Percentiles rank a stretch among this genome's conserved stretches.
phyloP scores from a whole-genome alignment of 108 stramenopile species.

The Phaeodactylum tricornutum region DNA sequence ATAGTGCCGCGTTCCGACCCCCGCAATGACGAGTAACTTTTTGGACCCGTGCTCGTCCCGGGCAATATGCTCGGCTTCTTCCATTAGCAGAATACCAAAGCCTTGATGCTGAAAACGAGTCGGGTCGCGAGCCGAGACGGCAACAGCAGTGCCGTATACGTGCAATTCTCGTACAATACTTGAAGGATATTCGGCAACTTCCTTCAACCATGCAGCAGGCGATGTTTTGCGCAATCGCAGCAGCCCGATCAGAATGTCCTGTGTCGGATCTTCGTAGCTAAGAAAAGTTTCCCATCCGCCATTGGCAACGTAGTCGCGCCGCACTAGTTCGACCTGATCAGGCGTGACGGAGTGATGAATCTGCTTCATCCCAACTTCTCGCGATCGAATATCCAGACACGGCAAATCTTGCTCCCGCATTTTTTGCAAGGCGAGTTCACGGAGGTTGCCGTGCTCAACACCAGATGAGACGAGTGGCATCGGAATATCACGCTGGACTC shows the following conservation, averaged over 20 bases:
- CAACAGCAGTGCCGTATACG: conserved; percentile 94
- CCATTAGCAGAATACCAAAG: conserved; percentile 90
- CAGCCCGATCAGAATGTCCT: conserved; percentile 69
- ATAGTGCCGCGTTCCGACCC: conserved; percentile 93
- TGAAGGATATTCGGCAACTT: conserved; percentile 50
- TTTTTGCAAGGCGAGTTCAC: conserved; percentile 77
- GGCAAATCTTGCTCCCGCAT: conserved; percentile 82
- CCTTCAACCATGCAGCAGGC: conserved; percentile 52
- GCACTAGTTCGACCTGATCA: conserved; percentile 88
- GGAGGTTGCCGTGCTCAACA: conserved; percentile 91
- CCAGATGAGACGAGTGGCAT: conserved; percentile 93
- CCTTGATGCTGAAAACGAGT: conserved; percentile 95
- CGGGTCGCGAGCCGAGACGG: conserved; percentile 78
- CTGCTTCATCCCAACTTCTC: conserved; percentile 94
- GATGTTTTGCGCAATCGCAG: conserved; percentile 50
- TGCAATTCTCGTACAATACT: conserved; percentile 91
- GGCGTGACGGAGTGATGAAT: conserved; percentile 84
- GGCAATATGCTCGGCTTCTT: conserved; percentile 93
- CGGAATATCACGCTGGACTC: conserved; percentile 95
- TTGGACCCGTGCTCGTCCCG: conserved; percentile 82
- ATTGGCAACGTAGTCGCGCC: conserved; percentile 88
- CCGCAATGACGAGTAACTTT: conserved; percentile 90
- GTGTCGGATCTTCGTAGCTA: conserved; percentile 86
- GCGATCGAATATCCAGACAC: conserved; percentile 88
- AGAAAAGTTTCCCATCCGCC: conserved; percentile 95